Base-by-base conservation (phyloP, 495 filamentous ascomycete genomes). In the Annulohypoxylon nitens region DNA sequence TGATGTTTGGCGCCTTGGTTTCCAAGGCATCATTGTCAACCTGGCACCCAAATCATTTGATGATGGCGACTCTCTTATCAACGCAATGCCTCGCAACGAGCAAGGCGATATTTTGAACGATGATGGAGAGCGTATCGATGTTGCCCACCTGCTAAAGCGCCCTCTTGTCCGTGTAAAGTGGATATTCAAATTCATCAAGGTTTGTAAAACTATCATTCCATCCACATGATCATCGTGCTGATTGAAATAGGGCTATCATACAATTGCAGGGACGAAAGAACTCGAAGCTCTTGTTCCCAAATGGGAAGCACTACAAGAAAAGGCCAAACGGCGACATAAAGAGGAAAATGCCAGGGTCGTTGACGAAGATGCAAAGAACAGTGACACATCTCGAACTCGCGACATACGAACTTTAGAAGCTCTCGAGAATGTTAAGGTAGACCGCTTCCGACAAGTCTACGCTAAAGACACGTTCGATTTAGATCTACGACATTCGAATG, bases 1-100 rank as follows among this genome's bases (percentile, higher is more conserved):
- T 23, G 89, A 89, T 67, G 90, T 92, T 41, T 99, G 96, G 96
- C 87, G 95, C 54, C 87, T 97, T 62, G 96, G 96, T 3, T 99
- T 99, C 81, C 92, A 97, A 74, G 95, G 97, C 80, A 90, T 98
- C 20, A 92, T 98, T 62, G 92, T 99, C 74, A 97, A 96, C 75
- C 87, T 99, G 26, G 94, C 93, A 9, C 92, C 94, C 8, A 87
- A 87, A 16, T 85, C 86, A 43, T 70, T 76, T 69, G 76, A 88
- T 81, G 80, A 86, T 76, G 64, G 86, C 79, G 73, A 90, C 83
- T 71, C 90, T 2, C 83, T 92, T 33, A 85, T 93, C 69, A 87
- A 92, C 75, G 90, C 90, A 20, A 83, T 96, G 80, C 89, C 91
- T 53, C 85, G 90, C 58, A 92, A 97, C 71, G 89, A 90, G 66